Evolutionary conservation across 768 basidiomycete genomes (phyloP).

Genomic region (Antrodiella citrinella): DNA sequence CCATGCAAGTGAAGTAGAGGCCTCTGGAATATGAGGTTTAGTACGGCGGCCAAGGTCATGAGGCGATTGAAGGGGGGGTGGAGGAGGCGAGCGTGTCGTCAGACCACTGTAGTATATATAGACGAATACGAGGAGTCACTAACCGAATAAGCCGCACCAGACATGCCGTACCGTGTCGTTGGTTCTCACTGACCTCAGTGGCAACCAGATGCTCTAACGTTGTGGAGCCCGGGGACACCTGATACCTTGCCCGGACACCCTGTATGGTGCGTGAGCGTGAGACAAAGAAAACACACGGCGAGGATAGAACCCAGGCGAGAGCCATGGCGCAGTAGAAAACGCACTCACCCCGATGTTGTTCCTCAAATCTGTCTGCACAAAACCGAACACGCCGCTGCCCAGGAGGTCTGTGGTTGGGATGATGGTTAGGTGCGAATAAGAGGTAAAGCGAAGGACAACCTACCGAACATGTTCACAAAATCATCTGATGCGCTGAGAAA

Average conservation of each 20-base stretch:
- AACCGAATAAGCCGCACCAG: constrained; percentile 62
- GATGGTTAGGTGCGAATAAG: neutral
- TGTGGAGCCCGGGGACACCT: constrained; percentile 34
- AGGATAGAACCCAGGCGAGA: neutral
- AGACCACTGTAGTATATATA: too few relatives aligned
- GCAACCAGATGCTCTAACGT: constrained; percentile 58
- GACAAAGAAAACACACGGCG: neutral
- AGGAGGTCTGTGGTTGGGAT: constrained; percentile 44
- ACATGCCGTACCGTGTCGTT: constrained; percentile 48
- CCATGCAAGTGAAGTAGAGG: constrained; percentile 58
- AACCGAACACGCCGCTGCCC: constrained; percentile 62
- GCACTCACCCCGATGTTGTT: constrained; percentile 52
- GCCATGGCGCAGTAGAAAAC: constrained; percentile 7
- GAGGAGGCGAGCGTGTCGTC: constrained; percentile 8
- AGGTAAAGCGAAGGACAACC: constrained; percentile 15
- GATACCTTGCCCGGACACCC: constrained; percentile 59
- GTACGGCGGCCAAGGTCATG: neutral
- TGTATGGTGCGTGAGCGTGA: constrained; percentile 18
- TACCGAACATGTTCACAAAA: constrained; percentile 66
- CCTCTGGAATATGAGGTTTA: constrained; percentile 47
- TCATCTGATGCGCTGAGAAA: constrained; percentile 91
- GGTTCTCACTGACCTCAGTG: constrained; percentile 35
- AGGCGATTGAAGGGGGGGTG: neutral
- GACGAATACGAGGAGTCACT: constrained; percentile 16
- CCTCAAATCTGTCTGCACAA: constrained; percentile 64